A percentile compares a stretch with the other conserved stretches of the same genome.
phyloP scores from a whole-genome alignment of 257 asterid species.

The Solanum sitiens region DNA sequence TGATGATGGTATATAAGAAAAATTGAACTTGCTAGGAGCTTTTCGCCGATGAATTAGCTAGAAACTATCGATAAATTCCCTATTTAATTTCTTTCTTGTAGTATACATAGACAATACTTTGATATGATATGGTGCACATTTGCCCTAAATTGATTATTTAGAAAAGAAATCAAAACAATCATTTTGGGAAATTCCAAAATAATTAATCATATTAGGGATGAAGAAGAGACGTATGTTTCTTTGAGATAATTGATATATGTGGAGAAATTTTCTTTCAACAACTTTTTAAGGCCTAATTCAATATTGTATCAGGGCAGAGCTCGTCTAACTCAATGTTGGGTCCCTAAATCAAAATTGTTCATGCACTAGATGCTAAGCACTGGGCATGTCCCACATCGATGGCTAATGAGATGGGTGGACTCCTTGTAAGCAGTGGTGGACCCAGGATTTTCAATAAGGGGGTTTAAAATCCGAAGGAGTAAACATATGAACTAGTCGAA shows the following conservation, averaged over 20 bases:
- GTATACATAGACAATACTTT: not conserved
- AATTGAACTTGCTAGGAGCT: not conserved
- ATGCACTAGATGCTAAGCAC: too few species aligned
- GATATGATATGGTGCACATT: not conserved
- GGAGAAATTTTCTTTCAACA: not conserved
- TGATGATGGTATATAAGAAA: too few species aligned
- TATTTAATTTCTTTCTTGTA: not conserved
- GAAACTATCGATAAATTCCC: not conserved
- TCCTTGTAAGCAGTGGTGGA: too few species aligned
- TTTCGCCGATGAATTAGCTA: too few species aligned
- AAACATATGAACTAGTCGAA: too few species aligned
- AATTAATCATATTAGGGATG: not conserved
- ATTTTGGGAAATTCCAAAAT: not conserved
- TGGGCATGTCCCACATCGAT: too few species aligned
- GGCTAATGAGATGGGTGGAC: too few species aligned
- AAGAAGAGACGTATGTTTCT: not conserved
- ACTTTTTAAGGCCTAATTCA: not conserved
- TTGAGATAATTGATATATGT: not conserved
- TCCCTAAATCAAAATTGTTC: too few species aligned
- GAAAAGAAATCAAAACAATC: not conserved
- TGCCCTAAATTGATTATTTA: not conserved
- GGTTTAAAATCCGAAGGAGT: too few species aligned
- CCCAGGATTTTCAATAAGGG: too few species aligned
- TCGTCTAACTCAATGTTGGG: too few species aligned
- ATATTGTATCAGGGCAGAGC: too few species aligned